These are phyloP conservation scores for Nakazawaea sp. DNA, from an alignment of 805 yeast genomes.

Conservation along the genomic window DNA sequence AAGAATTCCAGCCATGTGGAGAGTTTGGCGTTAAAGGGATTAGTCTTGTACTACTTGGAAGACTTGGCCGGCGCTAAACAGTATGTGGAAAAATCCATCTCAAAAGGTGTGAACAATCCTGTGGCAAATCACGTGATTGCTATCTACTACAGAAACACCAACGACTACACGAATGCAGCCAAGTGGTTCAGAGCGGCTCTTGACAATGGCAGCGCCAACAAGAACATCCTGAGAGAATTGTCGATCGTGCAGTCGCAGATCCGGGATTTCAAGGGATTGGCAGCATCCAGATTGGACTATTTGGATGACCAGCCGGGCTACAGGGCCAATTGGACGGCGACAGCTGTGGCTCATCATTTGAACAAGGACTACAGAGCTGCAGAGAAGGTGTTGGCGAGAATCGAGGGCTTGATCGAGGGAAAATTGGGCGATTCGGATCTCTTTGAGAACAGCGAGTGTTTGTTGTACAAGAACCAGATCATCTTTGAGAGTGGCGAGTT, in stretches of 20 bases:
- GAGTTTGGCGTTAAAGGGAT: conserved; percentile 79
- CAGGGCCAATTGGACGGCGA: conserved; percentile 85
- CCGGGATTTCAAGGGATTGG: conserved; percentile 62
- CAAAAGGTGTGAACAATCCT: conserved; percentile 43
- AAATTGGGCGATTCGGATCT: conserved; percentile 59
- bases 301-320: conserved; percentile 73
- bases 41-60: conserved; percentile 51
- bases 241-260: conserved; percentile 73
- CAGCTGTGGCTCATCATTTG: conserved; percentile 81
- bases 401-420: conserved; percentile 68
- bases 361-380: conserved; percentile 63
- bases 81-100: conserved; percentile 54
- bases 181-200: conserved; percentile 70
- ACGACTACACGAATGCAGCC: conserved; percentile 69
- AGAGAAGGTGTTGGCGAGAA: conserved; percentile 62
- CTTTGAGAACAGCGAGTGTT: conserved; percentile 76
- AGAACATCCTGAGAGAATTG: conserved; percentile 75
- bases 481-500: conserved; percentile 59
- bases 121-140: conserved; percentile 84
- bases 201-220: conserved; percentile 72
- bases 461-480: conserved; percentile 63
- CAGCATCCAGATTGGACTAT: conserved; percentile 57
- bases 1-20: conserved; percentile 73
- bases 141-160: conserved; percentile 65
- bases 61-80: conserved; percentile 58